Evolutionary conservation across 352 stramenopile genomes (phyloP).

Genomic region (Peronosclerospora sorghi): DNA sequence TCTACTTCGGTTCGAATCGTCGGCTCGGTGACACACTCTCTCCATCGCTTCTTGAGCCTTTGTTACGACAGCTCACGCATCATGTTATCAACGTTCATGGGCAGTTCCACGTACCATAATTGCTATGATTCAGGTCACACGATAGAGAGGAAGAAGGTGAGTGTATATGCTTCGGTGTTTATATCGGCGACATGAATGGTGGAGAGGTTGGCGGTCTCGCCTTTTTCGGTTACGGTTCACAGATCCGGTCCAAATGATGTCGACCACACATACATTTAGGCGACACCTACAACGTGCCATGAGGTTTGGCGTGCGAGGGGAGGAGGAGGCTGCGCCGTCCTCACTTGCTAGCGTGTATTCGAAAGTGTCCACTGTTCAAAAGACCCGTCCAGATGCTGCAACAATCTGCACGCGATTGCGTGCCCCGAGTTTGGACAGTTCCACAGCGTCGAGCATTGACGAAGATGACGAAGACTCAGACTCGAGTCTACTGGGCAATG

Average conservation of each 20-base stretch:
- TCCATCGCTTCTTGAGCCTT: constrained; percentile 1
- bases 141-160: constrained; percentile 87
- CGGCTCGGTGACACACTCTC: neutral
- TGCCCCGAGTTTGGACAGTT: constrained; percentile 35
- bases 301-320: constrained; percentile 35
- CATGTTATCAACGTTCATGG: neutral
- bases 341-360: constrained; percentile 3
- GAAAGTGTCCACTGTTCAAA: constrained; percentile 1
- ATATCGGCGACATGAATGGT: constrained; percentile 37
- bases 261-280: constrained; percentile 7
- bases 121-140: constrained; percentile 70
- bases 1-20: too few relatives aligned
- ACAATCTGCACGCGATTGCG: constrained; percentile 18
- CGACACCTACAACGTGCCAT: neutral
- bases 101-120: constrained; percentile 53
- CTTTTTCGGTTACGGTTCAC: constrained; percentile 13
- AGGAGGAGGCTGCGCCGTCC: constrained; percentile 12
- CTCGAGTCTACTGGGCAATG: too few relatives aligned
- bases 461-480: constrained; percentile 14
- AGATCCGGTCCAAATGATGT: constrained; percentile 15
- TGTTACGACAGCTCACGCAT: neutral
- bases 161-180: constrained; percentile 20
- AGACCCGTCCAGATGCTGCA: neutral
- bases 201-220: constrained; percentile 22
- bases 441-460: constrained; percentile 38